phyloP scores from a whole-genome alignment of 331 rosid species.

The Acacia pycnantha region DNA sequence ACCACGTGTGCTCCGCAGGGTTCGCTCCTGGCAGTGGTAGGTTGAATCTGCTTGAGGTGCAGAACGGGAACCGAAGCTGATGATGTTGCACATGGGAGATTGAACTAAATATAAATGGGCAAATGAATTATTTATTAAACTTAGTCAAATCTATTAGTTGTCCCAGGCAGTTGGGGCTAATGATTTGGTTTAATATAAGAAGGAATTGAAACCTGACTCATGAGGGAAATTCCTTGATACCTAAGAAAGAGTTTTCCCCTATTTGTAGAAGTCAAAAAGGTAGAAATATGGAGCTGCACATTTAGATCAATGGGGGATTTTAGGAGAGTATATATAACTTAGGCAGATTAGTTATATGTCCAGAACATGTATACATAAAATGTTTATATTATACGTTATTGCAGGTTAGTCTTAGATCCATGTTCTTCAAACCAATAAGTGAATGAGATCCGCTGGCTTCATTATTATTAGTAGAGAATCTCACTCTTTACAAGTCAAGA shows the following conservation, averaged over 20 bases:
- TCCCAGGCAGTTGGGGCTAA: conserved; percentile 19
- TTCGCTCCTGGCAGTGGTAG: conserved; percentile 71
- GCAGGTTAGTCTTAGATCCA: not conserved
- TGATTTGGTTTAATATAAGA: conserved; percentile 20
- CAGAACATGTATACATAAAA: not conserved
- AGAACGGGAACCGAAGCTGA: conserved; percentile 14
- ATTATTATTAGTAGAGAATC: not conserved
- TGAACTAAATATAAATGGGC: not conserved
- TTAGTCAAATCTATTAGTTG: conserved; percentile 3
- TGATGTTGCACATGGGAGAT: conserved; percentile 7
- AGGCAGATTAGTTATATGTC: not conserved
- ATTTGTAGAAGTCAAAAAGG: conserved; percentile 28
- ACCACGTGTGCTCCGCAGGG: conserved; percentile 62
- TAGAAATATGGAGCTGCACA: conserved; percentile 32
- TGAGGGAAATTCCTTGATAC: conserved; percentile 33
- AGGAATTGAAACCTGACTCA: conserved; percentile 34
- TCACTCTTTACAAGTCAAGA: not conserved
- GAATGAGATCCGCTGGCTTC: not conserved
- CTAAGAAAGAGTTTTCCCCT: conserved; percentile 26
- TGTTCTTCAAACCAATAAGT: not conserved
- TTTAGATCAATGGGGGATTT: not conserved
- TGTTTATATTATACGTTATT: not conserved
- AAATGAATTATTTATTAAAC: conserved; percentile 19
- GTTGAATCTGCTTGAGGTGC: conserved; percentile 31
- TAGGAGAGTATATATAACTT: not conserved